Evolutionary conservation across 768 basidiomycete species (phyloP).

Genomic region (Coprinellus aureogranulatus): DNA sequence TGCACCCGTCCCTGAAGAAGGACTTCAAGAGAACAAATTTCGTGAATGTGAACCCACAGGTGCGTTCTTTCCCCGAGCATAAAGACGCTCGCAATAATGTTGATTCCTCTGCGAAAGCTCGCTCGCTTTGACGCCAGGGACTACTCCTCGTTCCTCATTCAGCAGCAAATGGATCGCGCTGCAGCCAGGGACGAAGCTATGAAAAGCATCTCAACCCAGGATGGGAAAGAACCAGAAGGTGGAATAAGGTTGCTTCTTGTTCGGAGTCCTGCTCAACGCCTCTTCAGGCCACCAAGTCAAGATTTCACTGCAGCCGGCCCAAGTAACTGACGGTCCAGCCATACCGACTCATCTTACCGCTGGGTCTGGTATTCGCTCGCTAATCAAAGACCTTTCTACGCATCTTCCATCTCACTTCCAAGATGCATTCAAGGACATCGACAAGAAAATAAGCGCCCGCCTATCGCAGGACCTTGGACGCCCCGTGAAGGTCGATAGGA

Average conservation of each 20-base stretch:
- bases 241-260: background rate
- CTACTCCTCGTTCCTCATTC: background rate
- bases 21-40: constrained; percentile 4
- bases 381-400: background rate
- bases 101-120: too few relatives aligned
- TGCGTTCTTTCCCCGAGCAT: too few relatives aligned
- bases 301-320: too few relatives aligned
- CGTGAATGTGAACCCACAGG: constrained; percentile 1
- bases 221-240: background rate
- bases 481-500: background rate
- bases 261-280: background rate
- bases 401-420: background rate
- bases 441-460: background rate
- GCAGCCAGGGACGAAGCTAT: background rate
- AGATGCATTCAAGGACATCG: background rate
- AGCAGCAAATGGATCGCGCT: background rate
- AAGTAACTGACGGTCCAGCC: background rate
- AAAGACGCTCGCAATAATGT: too few relatives aligned
- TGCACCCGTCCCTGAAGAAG: background rate
- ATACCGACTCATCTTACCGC: background rate
- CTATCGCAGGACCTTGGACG: background rate
- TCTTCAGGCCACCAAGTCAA: background rate
- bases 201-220: background rate
- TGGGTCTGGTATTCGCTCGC: background rate
- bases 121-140: background rate